phyloP scores from a whole-genome alignment of 371 early-diverging fungal genomes.

The Vittaforma corneae region DNA sequence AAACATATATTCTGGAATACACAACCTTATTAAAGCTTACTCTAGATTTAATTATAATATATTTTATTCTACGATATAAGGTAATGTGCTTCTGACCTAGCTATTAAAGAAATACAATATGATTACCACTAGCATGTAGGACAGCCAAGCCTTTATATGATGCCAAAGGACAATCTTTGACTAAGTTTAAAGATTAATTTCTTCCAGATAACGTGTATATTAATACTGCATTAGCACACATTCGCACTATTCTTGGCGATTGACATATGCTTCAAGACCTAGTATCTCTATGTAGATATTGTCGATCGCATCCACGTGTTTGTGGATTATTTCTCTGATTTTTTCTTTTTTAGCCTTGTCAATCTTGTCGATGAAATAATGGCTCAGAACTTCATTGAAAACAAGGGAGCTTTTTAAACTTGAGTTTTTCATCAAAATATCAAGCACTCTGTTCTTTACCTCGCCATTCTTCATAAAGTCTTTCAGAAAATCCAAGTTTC shows the following conservation, averaged over 20 bases:
- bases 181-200: no score
- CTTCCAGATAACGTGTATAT: no score
- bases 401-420: background rate
- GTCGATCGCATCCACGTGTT: slow-evolving; percentile 1
- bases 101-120: background rate
- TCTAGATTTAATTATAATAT: background rate
- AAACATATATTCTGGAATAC: background rate
- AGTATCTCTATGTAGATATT: background rate
- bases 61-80: background rate
- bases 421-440: slow-evolving; percentile 3
- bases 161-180: background rate
- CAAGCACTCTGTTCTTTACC: background rate
- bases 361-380: no score
- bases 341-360: background rate
- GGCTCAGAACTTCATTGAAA: slow-evolving; percentile 1
- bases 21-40: background rate
- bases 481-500: background rate
- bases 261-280: no score
- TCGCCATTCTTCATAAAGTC: background rate
- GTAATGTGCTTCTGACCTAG: background rate
- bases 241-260: no score
- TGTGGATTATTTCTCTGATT: background rate
- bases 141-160: background rate
- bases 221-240: no score
- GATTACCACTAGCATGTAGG: background rate